Percentiles rank a stretch among this genome's conserved stretches.
These are phyloP conservation scores for Massariosphaeria phaeospora DNA, from an alignment of 495 filamentous ascomycete genomes.

Conservation along the genomic window DNA sequence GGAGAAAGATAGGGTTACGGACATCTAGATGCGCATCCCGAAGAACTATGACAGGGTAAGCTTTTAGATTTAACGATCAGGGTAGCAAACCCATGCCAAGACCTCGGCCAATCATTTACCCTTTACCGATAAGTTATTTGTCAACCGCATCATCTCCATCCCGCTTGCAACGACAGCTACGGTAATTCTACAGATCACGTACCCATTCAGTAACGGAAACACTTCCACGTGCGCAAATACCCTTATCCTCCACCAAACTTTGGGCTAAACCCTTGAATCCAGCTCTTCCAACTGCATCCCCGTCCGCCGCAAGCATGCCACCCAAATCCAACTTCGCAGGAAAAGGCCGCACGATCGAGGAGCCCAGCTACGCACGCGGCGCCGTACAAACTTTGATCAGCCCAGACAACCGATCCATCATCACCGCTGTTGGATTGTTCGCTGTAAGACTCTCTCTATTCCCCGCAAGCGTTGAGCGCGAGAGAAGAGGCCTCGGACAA, in stretches of 20 bases:
- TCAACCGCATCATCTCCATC: background rate
- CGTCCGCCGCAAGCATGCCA: slow-evolving; percentile 24
- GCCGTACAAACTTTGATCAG: slow-evolving; percentile 28
- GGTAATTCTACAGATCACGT: too few species aligned
- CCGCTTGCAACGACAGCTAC: background rate
- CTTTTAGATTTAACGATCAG: too few species aligned
- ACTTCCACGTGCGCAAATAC: background rate
- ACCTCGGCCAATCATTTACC: too few species aligned
- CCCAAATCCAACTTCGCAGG: slow-evolving; percentile 8
- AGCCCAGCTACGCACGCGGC: slow-evolving; percentile 32
- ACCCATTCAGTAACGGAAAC: background rate
- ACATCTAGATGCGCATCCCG: too few species aligned
- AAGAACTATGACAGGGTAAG: too few species aligned
- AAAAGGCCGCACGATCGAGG: slow-evolving; percentile 1
- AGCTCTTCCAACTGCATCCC: too few species aligned
- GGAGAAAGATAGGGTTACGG: too few species aligned
- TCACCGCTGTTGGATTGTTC: slow-evolving; percentile 41
- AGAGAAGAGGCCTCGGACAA: background rate
- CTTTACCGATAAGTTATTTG: too few species aligned
- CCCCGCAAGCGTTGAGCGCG: background rate
- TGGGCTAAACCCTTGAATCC: too few species aligned
- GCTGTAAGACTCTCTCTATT: slow-evolving; percentile 32
- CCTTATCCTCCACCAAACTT: too few species aligned
- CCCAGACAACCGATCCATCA: slow-evolving; percentile 37
- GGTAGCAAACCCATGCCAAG: too few species aligned